phyloP scores from a whole-genome alignment of 2,329 filamentous ascomycete genomes.

The Ceratocystis lukuohia region DNA sequence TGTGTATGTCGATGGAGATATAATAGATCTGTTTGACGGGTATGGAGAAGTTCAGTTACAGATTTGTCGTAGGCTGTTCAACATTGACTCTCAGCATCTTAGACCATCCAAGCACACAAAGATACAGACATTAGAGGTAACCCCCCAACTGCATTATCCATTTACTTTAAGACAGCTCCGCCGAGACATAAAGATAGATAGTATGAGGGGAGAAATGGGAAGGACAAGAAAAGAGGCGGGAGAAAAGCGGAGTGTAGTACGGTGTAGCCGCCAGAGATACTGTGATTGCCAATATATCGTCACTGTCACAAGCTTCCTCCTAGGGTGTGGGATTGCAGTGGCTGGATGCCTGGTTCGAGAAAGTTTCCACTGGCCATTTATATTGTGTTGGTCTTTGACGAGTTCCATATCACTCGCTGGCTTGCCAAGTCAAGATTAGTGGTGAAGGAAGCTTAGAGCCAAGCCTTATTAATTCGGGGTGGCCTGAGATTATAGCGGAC shows the following conservation, averaged over 20 bases:
- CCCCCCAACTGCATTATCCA: constrained; percentile 6
- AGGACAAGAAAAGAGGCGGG: constrained; percentile 1
- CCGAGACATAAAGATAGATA: neutral
- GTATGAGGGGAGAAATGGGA: neutral
- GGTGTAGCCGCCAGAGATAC: constrained; percentile 5
- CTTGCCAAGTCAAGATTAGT: neutral
- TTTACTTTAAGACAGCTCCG: neutral
- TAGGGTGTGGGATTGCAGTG: neutral
- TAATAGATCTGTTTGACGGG: neutral
- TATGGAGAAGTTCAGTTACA: neutral
- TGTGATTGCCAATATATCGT: constrained; percentile 8
- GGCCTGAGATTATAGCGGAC: neutral
- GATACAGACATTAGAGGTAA: neutral
- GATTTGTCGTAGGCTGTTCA: neutral
- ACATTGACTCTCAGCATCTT: constrained; percentile 6
- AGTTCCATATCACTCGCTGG: neutral
- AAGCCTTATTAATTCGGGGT: neutral
- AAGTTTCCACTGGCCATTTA: neutral
- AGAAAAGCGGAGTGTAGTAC: neutral
- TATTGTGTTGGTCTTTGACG: neutral
- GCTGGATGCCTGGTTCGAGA: neutral
- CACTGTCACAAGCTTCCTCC: constrained; percentile 1
- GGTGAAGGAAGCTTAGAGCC: neutral
- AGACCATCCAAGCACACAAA: neutral
- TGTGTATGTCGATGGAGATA: neutral